Evolutionary conservation across 1,139 yeast genomes (phyloP).

Genomic region (Suhomyces bribrorum): DNA sequence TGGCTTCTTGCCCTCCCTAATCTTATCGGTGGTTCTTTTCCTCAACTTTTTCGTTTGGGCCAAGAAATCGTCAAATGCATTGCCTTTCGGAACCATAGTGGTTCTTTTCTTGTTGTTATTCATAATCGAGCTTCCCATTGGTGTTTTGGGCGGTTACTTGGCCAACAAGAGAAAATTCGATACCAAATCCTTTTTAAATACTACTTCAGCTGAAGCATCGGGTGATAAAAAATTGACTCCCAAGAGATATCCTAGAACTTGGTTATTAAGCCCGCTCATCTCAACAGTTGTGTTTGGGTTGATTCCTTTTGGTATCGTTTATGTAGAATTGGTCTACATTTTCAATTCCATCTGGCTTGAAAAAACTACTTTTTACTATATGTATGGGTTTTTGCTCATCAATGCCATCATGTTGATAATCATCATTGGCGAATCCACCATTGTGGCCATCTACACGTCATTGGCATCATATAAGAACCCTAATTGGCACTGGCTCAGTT

Average conservation of each 20-base stretch:
- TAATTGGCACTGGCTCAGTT: slow-evolving; percentile 85
- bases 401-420: slow-evolving; percentile 61
- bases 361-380: slow-evolving; percentile 73
- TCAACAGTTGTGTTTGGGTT: slow-evolving; percentile 54
- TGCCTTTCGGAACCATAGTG: slow-evolving; percentile 47
- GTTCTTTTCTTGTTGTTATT: slow-evolving; percentile 41
- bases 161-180: slow-evolving; percentile 47
- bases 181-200: slow-evolving; percentile 20
- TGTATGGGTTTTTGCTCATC: slow-evolving; percentile 74
- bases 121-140: slow-evolving; percentile 70
- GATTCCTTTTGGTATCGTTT: slow-evolving; percentile 78
- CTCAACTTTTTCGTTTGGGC: slow-evolving; percentile 76
- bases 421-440: slow-evolving; percentile 71
- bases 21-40: slow-evolving; percentile 53
- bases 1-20: slow-evolving; percentile 60
- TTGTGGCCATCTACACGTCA: slow-evolving; percentile 67
- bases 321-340: slow-evolving; percentile 73
- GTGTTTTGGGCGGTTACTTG: slow-evolving; percentile 66
- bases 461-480: slow-evolving; percentile 61
- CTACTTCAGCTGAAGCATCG: slow-evolving; percentile 4
- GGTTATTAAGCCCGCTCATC: slow-evolving; percentile 26
- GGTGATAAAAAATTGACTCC: not conserved
- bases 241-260: slow-evolving; percentile 13
- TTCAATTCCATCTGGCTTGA: slow-evolving; percentile 81
- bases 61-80: slow-evolving; percentile 70